Conservation (phyloP, 805 yeast genomes). For the Lipomyces starkeyi region DNA sequence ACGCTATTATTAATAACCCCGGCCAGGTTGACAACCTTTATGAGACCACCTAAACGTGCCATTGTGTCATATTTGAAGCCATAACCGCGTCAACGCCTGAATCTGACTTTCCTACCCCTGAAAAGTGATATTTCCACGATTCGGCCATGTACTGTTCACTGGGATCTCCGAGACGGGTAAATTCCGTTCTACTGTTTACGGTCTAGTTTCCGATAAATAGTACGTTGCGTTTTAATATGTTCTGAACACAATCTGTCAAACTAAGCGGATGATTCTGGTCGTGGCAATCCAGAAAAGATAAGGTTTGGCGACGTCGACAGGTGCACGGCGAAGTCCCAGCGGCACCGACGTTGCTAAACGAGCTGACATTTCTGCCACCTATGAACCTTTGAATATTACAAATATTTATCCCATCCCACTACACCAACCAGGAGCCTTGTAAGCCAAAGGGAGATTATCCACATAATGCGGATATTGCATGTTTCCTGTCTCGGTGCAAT, state of each 20-base stretch:
- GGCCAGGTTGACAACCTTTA: no score
- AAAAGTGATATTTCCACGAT: no score
- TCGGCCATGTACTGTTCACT: no score
- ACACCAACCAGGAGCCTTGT: neutral
- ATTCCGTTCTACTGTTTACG: no score
- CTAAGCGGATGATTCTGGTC: no score
- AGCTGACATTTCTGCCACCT: neutral
- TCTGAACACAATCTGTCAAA: no score
- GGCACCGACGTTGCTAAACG: neutral
- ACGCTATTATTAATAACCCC: neutral
- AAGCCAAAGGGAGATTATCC: neutral
- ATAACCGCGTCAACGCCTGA: neutral
- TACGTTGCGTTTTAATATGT: no score
- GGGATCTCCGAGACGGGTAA: no score
- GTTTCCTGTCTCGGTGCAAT: conserved; percentile 1
- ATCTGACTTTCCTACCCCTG: no score
- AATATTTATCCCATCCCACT: neutral
- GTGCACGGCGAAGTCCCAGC: neutral
- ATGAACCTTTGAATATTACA: neutral
- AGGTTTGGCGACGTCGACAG: no score
- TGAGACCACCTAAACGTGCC: neutral
- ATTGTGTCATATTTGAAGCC: neutral
- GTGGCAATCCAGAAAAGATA: no score
- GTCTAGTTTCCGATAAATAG: no score
- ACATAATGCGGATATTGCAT: neutral